These are phyloP conservation scores for Thelonectria olida DNA, from an alignment of 2,329 filamentous ascomycete species.

Conservation along the genomic window DNA sequence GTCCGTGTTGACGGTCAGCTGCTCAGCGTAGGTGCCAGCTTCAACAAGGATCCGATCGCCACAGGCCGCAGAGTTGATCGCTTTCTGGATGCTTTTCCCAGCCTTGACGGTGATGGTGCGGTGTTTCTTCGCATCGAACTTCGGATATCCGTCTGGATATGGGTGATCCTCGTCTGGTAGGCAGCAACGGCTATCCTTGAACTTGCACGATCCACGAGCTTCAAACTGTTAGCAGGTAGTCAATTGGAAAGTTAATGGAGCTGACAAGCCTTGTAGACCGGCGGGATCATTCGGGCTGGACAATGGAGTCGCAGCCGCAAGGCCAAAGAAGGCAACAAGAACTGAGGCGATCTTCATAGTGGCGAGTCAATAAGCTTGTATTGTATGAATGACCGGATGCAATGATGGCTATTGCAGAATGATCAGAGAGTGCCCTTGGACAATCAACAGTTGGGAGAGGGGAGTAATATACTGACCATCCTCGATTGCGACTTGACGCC, in stretches of 20 bases:
- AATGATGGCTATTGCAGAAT: no score
- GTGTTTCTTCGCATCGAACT: conserved; percentile 4
- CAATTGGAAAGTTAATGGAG: background rate
- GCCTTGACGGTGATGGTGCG: conserved; percentile 30
- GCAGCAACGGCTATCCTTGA: conserved; percentile 29
- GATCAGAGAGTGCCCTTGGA: no score
- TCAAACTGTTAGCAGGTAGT: background rate
- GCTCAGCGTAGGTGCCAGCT: conserved; percentile 45
- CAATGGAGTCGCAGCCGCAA: background rate
- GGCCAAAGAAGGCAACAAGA: background rate
- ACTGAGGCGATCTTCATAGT: background rate
- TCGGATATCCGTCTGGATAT: background rate
- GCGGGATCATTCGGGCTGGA: background rate
- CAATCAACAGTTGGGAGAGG: no score
- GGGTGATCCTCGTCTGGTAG: background rate
- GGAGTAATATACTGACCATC: no score
- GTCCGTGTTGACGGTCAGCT: conserved; percentile 46
- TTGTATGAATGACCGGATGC: background rate
- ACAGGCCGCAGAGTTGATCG: conserved; percentile 38
- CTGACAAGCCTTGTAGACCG: background rate
- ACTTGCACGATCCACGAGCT: conserved; percentile 29
- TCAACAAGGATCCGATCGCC: conserved; percentile 46
- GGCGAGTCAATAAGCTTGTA: background rate
- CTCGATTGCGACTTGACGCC: no score
- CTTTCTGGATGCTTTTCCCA: conserved; percentile 43